phyloP scores from a whole-genome alignment of 164 flowering plant species.

The Aristolochia contorta region DNA sequence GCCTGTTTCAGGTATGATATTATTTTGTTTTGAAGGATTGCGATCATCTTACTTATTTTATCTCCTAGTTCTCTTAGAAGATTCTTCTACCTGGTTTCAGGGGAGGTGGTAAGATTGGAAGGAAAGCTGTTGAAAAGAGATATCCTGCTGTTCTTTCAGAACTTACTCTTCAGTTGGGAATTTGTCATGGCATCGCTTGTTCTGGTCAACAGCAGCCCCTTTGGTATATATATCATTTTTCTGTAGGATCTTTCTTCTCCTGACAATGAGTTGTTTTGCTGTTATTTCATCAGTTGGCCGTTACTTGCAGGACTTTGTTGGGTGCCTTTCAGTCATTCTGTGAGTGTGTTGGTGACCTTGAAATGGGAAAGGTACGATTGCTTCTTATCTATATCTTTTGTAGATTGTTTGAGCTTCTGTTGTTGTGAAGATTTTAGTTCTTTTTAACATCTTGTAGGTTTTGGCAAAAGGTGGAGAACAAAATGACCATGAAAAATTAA shows the following conservation, averaged over 20 bases:
- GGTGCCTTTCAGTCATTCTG: slow-evolving; percentile 91
- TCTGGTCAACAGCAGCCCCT: slow-evolving; percentile 73
- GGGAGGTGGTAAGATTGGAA: slow-evolving; percentile 95
- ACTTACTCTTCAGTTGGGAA: slow-evolving; percentile 75
- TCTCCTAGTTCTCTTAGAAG: no score
- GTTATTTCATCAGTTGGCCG: background rate
- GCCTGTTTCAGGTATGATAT: slow-evolving; percentile 72
- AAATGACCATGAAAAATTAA: slow-evolving; percentile 79
- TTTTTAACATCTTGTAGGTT: slow-evolving; percentile 30
- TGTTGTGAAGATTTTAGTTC: background rate
- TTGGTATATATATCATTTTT: slow-evolving; percentile 27
- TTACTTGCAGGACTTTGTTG: slow-evolving; percentile 50
- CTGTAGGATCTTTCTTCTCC: background rate
- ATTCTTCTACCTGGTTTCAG: slow-evolving; percentile 27
- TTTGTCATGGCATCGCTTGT: slow-evolving; percentile 57
- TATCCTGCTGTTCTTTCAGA: slow-evolving; percentile 74
- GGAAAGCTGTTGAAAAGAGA: slow-evolving; percentile 72
- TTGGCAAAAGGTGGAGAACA: slow-evolving; percentile 81
- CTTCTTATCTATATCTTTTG: no score
- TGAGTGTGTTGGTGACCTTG: slow-evolving; percentile 98
- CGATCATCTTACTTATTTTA: no score
- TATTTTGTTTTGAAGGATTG: no score
- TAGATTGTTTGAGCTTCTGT: background rate
- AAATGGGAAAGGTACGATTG: slow-evolving; percentile 89
- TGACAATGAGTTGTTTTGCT: background rate